Evolutionary conservation across 345 rosid genomes (phyloP).

Genomic region (sweet orange (Citrus sinensis)): DNA sequence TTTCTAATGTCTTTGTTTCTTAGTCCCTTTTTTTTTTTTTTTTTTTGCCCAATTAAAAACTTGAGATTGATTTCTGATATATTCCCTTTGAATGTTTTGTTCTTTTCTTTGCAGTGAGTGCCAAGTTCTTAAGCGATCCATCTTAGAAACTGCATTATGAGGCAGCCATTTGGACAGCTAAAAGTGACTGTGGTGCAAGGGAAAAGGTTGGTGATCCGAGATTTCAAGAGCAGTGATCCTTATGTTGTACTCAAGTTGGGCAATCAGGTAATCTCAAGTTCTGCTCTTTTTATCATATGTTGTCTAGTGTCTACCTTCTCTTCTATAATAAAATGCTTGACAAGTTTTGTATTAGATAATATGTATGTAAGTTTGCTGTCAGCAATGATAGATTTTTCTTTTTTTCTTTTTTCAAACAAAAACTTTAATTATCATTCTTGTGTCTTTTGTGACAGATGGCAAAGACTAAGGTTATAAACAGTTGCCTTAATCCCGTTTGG

Average conservation of each 20-base stretch:
- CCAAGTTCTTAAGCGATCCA: conserved; percentile 6
- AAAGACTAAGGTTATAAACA: conserved; percentile 87
- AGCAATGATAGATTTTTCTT: background rate
- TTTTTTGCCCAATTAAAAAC: background rate
- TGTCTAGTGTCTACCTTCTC: background rate
- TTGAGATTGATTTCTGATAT: conserved; percentile 2
- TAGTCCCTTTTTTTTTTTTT: background rate
- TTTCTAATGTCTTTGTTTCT: background rate
- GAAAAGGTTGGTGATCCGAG: conserved; percentile 75
- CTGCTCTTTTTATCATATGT: background rate
- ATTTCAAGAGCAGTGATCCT: conserved; percentile 97
- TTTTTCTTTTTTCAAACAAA: no score
- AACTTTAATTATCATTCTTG: background rate
- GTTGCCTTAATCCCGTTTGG: conserved; percentile 96
- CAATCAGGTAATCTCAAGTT: conserved; percentile 48
- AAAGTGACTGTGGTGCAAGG: conserved; percentile 80
- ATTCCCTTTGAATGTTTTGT: background rate
- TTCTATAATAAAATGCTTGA: no score
- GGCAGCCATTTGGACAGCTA: conserved; percentile 64
- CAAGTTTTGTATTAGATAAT: background rate
- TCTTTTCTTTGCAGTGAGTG: conserved; percentile 8
- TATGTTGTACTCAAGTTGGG: conserved; percentile 86
- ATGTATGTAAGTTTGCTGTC: background rate
- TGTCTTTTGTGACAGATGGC: conserved; percentile 47
- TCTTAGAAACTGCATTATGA: conserved; percentile 32